phyloP scores from a whole-genome alignment of 2,329 filamentous ascomycete genomes.

The Raffaelea ambrosiae region DNA sequence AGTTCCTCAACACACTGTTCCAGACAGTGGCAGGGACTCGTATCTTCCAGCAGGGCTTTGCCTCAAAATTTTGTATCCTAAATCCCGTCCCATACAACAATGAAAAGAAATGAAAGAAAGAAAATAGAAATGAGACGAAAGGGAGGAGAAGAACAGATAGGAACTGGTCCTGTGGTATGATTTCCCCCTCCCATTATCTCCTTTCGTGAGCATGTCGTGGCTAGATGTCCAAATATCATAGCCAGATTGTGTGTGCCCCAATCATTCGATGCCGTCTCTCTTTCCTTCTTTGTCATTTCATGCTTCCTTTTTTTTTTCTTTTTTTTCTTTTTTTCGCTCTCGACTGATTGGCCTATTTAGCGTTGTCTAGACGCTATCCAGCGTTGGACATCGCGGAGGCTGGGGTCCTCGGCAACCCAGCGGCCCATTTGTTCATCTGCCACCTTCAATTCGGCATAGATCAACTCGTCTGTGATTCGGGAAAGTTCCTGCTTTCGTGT shows the following conservation, averaged over 20 bases:
- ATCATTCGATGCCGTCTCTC: background rate
- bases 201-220: too few relatives aligned
- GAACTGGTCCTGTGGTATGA: too few relatives aligned
- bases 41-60: too few relatives aligned
- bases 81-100: too few relatives aligned
- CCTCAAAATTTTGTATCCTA: too few relatives aligned
- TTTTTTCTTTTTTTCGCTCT: background rate
- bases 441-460: slow-evolving; percentile 46
- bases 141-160: too few relatives aligned
- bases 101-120: too few relatives aligned
- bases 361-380: slow-evolving; percentile 46
- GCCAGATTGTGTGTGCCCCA: background rate
- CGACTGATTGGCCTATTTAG: slow-evolving; percentile 3
- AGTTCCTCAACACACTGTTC: too few relatives aligned
- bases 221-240: background rate
- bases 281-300: too few relatives aligned
- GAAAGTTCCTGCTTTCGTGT: slow-evolving; percentile 37
- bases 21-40: too few relatives aligned
- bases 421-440: slow-evolving; percentile 47
- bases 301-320: background rate
- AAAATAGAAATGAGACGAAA: too few relatives aligned
- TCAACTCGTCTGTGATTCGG: slow-evolving; percentile 47
- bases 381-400: slow-evolving; percentile 45
- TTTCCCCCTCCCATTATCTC: too few relatives aligned
- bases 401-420: slow-evolving; percentile 57